Evolutionary conservation across 192 early-diverging fungal genomes (phyloP).

Genomic region (Pilaira anomala): DNA sequence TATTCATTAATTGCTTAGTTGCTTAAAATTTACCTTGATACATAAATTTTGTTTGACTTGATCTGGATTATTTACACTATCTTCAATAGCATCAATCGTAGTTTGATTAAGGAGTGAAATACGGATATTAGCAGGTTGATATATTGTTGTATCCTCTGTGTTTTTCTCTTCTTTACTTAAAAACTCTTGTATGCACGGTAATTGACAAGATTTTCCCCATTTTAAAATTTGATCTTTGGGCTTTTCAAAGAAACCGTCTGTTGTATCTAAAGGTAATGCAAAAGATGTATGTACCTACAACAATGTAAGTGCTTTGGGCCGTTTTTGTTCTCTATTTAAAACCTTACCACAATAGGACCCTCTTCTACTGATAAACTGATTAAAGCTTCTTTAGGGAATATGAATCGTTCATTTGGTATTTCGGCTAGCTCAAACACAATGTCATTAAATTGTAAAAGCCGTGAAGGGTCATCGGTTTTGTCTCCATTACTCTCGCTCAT

Average conservation of each 20-base stretch:
- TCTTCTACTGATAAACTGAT: too few species aligned
- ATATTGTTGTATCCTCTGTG: not conserved
- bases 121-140: constrained; percentile 27
- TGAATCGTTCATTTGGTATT: constrained; percentile 40
- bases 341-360: too few species aligned
- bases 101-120: not conserved
- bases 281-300: constrained; percentile 33
- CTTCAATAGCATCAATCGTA: constrained; percentile 10
- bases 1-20: not conserved
- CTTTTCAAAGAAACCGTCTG: constrained; percentile 19
- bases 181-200: not conserved
- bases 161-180: not conserved
- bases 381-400: constrained; percentile 55
- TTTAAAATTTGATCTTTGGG: constrained; percentile 23
- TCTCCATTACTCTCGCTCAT: too few species aligned
- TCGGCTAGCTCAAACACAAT: constrained; percentile 61
- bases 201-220: constrained; percentile 8
- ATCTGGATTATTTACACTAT: not conserved
- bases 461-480: not conserved
- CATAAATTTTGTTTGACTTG: constrained; percentile 15
- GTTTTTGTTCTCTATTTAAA: too few species aligned
- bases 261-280: constrained; percentile 21
- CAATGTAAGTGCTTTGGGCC: too few species aligned
- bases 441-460: constrained; percentile 18
- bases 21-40: constrained; percentile 27